Base-by-base conservation (phyloP, 441 rosid genomes). In the Erodium texanum region DNA sequence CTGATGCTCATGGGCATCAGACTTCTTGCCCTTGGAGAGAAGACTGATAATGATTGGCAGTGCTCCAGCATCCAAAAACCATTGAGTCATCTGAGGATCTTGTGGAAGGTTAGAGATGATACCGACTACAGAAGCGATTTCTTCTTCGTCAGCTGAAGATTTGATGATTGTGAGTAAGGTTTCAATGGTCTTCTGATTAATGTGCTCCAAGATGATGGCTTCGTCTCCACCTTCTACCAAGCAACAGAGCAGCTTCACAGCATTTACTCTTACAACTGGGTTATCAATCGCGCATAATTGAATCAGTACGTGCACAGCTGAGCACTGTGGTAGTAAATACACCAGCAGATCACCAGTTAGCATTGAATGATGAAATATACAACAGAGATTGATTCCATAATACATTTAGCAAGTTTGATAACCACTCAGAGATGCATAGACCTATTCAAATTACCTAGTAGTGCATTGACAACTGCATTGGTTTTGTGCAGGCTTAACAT, bases 21-120 rank as follows among this genome's bases (percentile, higher is more conserved):
- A 74, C 65, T 64, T 77, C 72, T 64, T 74, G 34, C 69, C 52
- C 8, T 66, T 71, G 10, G 19, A 23, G 64, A 85, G 74, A 67
- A 69, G 59, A 36, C 23, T 62, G 38, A 63, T 59, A 58, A 85
- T 74, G 14, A 65, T 24, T 0, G 75, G 76, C 68, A 85, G 80
- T 64, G 82, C 82, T 18, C 80, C 75, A 23, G 81, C 78, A 69
- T 80, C 85, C 67, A 75, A 69, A 74, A 87, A 89, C 83, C 81
- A 84, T 66, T 75, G 77, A n/a, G 82, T 79, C 58, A 83, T 76
- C 68, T 70, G 80, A 18, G 75, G 71, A 24, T 62, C 76, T 76
- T 85, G 84, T 24, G 92, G 89, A 43, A 87, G 84, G 70, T 71
- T 69, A 18, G 83, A 75, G 24, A 85, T 75, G 24, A 83, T 85